Evolutionary conservation across 2,329 filamentous ascomycete species (phyloP).

Genomic region (Sporothrix pallida): DNA sequence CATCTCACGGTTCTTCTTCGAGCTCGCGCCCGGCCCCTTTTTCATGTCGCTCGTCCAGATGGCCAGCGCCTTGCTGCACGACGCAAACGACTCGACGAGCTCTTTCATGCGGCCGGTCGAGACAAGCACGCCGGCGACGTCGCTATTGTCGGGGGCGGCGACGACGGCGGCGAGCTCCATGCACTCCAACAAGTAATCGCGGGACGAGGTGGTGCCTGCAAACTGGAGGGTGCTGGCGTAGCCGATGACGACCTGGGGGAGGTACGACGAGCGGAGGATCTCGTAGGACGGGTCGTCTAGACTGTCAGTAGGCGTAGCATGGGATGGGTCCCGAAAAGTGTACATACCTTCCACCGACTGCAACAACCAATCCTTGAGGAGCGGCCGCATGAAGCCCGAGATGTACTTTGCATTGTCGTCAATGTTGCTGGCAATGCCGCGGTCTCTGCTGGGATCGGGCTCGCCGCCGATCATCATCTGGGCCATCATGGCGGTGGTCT

Average conservation of each 20-base stretch:
- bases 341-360: slow-evolving; percentile 62
- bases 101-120: slow-evolving; percentile 73
- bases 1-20: slow-evolving; percentile 65
- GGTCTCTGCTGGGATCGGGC: slow-evolving; percentile 49
- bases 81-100: slow-evolving; percentile 76
- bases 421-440: slow-evolving; percentile 62
- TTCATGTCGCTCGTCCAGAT: slow-evolving; percentile 60
- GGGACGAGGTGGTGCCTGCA: slow-evolving; percentile 73
- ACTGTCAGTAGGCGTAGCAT: background rate
- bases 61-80: slow-evolving; percentile 74
- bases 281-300: slow-evolving; percentile 65
- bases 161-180: slow-evolving; percentile 84
- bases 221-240: slow-evolving; percentile 83
- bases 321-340: too few species aligned
- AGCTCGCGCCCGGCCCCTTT: slow-evolving; percentile 54
- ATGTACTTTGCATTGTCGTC: slow-evolving; percentile 59
- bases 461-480: slow-evolving; percentile 57
- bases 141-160: slow-evolving; percentile 71
- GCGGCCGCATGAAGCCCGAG: slow-evolving; percentile 62
- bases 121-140: slow-evolving; percentile 69
- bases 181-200: slow-evolving; percentile 78
- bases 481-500: slow-evolving; percentile 66
- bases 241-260: slow-evolving; percentile 84
- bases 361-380: slow-evolving; percentile 70
- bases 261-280: slow-evolving; percentile 74